A percentile compares a stretch with the other conserved stretches of the same genome.
phyloP scores from a whole-genome alignment of 768 basidiomycete species.

The Leccinum imitatum region DNA sequence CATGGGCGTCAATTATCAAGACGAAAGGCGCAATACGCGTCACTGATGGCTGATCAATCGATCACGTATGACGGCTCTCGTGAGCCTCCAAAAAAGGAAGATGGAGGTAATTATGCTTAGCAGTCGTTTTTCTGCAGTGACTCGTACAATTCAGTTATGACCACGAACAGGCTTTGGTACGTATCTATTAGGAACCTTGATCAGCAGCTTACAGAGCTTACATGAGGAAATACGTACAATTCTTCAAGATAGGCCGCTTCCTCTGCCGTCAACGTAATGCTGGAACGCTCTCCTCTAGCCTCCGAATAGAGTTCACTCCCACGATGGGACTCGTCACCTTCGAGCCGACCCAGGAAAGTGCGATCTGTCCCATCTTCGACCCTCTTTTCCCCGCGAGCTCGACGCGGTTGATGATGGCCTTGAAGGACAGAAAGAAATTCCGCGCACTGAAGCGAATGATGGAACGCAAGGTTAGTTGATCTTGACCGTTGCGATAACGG shows the following conservation, averaged over 20 bases:
- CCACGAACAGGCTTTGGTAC: conserved; percentile 19
- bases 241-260: conserved; percentile 30
- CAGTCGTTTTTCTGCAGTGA: too few relatives aligned
- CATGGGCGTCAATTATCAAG: too few relatives aligned
- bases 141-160: conserved; percentile 7
- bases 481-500: too few relatives aligned
- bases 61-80: too few relatives aligned
- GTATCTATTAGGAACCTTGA: conserved; percentile 12
- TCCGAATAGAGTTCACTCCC: conserved; percentile 36
- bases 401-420: conserved; percentile 40
- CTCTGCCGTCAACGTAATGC: conserved; percentile 26
- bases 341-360: conserved; percentile 41
- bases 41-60: too few relatives aligned
- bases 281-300: conserved; percentile 32
- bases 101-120: too few relatives aligned
- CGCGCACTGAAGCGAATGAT: too few relatives aligned
- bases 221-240: conserved; percentile 17
- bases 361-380: conserved; percentile 46
- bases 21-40: too few relatives aligned
- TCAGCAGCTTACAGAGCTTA: too few relatives aligned
- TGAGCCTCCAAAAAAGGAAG: too few relatives aligned
- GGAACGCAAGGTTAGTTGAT: too few relatives aligned
- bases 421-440: too few relatives aligned
- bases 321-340: conserved; percentile 48
- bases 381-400: conserved; percentile 41